Evolutionary conservation across 176 grass and related monocot species (phyloP), one percentile per base, ranked within the genome.

Genomic region (Canna indica): DNA sequence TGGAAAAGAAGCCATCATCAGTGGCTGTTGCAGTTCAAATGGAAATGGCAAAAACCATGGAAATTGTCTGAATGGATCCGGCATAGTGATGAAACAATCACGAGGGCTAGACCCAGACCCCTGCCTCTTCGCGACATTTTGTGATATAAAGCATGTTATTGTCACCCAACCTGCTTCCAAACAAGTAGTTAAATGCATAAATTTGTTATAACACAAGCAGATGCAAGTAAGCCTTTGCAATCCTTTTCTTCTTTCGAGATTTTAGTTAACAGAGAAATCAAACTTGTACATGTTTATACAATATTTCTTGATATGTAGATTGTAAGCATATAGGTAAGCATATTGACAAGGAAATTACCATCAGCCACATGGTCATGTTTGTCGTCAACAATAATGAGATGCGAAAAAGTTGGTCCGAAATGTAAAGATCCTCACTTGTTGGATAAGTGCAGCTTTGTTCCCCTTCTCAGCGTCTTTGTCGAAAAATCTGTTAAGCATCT

Each of bases 1-100:
- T 99, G 95, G 95, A 99, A 99, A 88, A 90, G 95, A 75, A 99
- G 95, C 67, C 95, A 99, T 59, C 95, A 90, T 72, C 95, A 99
- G 68, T 99, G 95, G 95, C 71, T 99, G 59, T 58, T 99, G 36
- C 95, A 99, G 72, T 99, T 99, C 78, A 99, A 99, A 57, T 99
- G 95, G 95, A 99, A 94, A 59, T 99, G 95, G 95, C 95, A 99
- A 73, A 99, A 99, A 73, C 95, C 95, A 0, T 99, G 95, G 95
- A 99, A 85, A 81, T 76, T 99, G 56, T 99, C 95, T 20, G 90
- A 93, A 52, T 83, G 85, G 76, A 99, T 99, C 35, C 84, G 90
- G 11, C 84, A 90, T 39, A 99, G 84, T 4, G 95, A 99, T 24
- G 80, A 99, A 80, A 99, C 84, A 1, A 84, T 99, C 52, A 88